phyloP scores from a whole-genome alignment of 2,329 filamentous ascomycete genomes.

The Hypoxylon sp. region DNA sequence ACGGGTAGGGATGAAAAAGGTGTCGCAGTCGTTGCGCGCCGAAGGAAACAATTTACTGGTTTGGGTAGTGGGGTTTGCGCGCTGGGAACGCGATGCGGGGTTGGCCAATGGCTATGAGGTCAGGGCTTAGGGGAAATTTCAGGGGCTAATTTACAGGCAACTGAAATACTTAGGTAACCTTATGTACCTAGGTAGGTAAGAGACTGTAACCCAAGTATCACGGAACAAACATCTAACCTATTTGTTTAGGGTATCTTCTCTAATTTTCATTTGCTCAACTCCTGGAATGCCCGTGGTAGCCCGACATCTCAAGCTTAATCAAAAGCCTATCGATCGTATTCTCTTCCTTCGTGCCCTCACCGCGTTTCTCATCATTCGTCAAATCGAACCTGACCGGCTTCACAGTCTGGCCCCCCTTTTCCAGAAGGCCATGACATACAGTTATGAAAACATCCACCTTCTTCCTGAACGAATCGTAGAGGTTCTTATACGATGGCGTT shows the following conservation, averaged over 20 bases:
- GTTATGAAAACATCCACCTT: conserved; percentile 80
- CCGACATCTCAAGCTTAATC: conserved; percentile 76
- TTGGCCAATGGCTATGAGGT: conserved; percentile 4
- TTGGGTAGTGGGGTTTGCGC: conserved; percentile 27
- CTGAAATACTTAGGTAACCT: too few relatives aligned
- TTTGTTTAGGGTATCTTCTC: conserved; percentile 44
- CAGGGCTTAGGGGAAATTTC: background rate
- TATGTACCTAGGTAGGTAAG: too few relatives aligned
- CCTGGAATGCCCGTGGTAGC: conserved; percentile 65
- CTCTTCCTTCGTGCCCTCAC: conserved; percentile 55
- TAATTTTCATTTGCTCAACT: conserved; percentile 34
- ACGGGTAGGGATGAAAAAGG: conserved; percentile 3
- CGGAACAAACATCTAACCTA: too few relatives aligned
- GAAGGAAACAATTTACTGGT: conserved; percentile 38
- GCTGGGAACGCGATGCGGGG: conserved; percentile 36
- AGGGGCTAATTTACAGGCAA: conserved; percentile 25
- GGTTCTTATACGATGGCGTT: conserved; percentile 50
- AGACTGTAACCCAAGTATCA: too few relatives aligned
- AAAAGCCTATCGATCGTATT: conserved; percentile 77
- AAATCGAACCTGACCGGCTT: conserved; percentile 46
- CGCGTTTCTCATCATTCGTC: conserved; percentile 52
- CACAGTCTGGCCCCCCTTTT: conserved; percentile 66
- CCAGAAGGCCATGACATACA: conserved; percentile 75
- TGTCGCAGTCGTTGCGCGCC: conserved; percentile 8
- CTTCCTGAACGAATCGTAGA: conserved; percentile 76